Percentiles rank a stretch among this genome's conserved stretches.
Conservation (phyloP, 495 filamentous ascomycete genomes). For the Achaetomiella virescens region DNA sequence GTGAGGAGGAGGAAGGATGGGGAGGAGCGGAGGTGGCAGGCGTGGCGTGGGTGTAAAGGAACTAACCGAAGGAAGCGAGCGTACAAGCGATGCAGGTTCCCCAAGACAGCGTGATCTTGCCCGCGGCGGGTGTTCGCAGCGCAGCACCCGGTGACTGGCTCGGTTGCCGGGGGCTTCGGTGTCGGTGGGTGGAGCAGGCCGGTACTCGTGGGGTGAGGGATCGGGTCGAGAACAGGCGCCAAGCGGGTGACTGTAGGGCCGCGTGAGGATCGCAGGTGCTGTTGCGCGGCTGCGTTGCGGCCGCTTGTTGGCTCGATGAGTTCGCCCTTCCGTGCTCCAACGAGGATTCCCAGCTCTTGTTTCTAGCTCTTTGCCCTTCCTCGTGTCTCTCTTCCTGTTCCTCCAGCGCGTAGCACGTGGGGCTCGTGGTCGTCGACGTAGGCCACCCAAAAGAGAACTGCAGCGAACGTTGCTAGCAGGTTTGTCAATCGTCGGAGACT, state of each 20-base stretch:
- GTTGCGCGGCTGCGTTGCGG: neutral
- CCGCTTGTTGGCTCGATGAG: neutral
- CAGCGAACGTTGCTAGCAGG: conserved; percentile 6
- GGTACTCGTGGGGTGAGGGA: neutral
- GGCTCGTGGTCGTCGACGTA: too few relatives aligned
- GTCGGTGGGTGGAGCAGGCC: conserved; percentile 4
- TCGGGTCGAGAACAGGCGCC: conserved; percentile 8
- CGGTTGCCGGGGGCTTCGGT: conserved; percentile 4
- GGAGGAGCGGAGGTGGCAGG: neutral
- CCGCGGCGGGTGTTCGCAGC: neutral
- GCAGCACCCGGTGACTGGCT: neutral
- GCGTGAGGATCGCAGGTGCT: conserved; percentile 12
- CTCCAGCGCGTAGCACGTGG: too few relatives aligned
- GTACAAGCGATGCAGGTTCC: conserved; percentile 1
- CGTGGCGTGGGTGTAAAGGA: conserved; percentile 1
- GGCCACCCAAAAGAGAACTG: too few relatives aligned
- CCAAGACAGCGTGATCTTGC: neutral
- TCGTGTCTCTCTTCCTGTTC: too few relatives aligned
- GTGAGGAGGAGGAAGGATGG: neutral
- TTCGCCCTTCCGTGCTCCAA: neutral
- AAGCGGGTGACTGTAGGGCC: conserved; percentile 3
- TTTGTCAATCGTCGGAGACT: neutral
- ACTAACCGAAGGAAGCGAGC: conserved; percentile 3
- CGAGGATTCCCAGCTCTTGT: too few relatives aligned
- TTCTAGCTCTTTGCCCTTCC: too few relatives aligned